Conservation (phyloP, 345 rosid species). For the Isatis tinctoria region DNA sequence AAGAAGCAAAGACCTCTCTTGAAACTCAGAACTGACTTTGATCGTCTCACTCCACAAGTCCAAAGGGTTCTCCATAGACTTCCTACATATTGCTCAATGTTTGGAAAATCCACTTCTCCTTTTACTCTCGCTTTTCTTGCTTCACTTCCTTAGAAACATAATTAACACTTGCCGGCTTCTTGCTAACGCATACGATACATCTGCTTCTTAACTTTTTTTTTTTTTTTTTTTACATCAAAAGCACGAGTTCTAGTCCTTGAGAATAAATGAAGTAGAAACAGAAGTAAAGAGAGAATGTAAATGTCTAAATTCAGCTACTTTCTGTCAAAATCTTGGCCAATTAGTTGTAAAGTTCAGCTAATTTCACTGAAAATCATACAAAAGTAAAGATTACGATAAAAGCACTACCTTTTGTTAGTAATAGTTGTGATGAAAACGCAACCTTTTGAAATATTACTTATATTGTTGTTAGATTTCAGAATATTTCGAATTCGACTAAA, state of each 20-base stretch:
- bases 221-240: background rate
- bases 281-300: background rate
- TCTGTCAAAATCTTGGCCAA: no score
- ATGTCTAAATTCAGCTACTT: no score
- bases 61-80: conserved; percentile 49
- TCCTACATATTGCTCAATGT: conserved; percentile 74
- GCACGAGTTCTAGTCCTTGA: background rate
- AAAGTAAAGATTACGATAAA: no score
- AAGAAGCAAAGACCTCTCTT: conserved; percentile 42
- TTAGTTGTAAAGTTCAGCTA: no score
- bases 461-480: no score
- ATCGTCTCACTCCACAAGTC: conserved; percentile 55
- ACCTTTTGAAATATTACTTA: no score
- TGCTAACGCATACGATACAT: background rate
- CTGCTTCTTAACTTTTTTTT: background rate
- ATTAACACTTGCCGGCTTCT: background rate
- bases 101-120: conserved; percentile 88
- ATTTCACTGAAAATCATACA: no score
- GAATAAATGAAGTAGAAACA: background rate
- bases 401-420: no score
- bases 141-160: conserved; percentile 43
- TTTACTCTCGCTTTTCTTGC: conserved; percentile 56
- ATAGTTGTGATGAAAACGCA: no score
- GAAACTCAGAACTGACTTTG: conserved; percentile 78
- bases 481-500: no score